Evolutionary conservation across 164 flowering plant genomes (phyloP).

Genomic region (Aristolochia californica): DNA sequence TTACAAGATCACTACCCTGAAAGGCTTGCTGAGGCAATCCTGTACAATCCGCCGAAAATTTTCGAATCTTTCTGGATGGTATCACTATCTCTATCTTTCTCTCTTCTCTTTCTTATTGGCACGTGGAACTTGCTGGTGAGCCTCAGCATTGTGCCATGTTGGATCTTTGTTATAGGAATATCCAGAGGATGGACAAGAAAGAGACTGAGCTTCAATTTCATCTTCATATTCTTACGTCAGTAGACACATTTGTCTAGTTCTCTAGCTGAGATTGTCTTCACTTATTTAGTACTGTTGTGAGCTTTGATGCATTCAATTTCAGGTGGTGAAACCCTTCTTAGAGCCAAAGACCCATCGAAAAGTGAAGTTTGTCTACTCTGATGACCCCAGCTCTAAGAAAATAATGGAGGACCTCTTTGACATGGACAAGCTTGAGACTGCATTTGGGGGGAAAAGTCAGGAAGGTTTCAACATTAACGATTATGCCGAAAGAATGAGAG

Average conservation of each 20-base stretch:
- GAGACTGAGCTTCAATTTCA: no score
- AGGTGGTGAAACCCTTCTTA: slow-evolving; percentile 83
- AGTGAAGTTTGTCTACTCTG: slow-evolving; percentile 81
- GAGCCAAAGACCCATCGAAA: slow-evolving; percentile 74
- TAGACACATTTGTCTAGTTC: neutral
- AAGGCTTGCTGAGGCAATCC: slow-evolving; percentile 72
- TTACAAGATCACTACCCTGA: slow-evolving; percentile 87
- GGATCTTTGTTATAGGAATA: neutral
- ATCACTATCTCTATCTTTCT: slow-evolving; percentile 3
- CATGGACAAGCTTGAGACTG: slow-evolving; percentile 62
- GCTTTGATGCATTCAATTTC: slow-evolving; percentile 11
- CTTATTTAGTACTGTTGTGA: neutral
- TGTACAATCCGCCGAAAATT: slow-evolving; percentile 77
- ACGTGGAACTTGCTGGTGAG: neutral
- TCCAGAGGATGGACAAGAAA: no score
- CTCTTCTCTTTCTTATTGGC: neutral
- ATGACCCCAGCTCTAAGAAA: slow-evolving; percentile 45
- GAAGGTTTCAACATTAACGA: slow-evolving; percentile 46
- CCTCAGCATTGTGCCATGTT: neutral
- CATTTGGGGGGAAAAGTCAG: slow-evolving; percentile 66
- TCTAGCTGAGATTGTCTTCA: neutral
- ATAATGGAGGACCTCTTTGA: slow-evolving; percentile 72
- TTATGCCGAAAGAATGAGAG: slow-evolving; percentile 75
- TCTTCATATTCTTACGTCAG: no score
- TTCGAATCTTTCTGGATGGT: slow-evolving; percentile 91